Evolutionary conservation across 2,329 filamentous ascomycete genomes (phyloP).

Genomic region (Xylaria sp.): DNA sequence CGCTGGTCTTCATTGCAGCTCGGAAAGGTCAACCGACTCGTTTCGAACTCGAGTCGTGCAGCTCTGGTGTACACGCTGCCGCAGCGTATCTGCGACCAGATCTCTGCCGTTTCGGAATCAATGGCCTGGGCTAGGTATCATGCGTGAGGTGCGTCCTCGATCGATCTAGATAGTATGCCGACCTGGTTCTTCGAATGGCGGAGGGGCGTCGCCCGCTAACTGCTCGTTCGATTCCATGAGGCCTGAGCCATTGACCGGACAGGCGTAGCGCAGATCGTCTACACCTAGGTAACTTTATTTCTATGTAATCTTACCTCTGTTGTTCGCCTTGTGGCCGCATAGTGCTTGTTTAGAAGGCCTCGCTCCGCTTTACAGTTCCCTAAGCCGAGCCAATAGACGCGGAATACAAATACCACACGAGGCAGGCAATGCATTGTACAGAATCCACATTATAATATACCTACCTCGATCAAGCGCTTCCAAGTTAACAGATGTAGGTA

Average conservation of each 20-base stretch:
- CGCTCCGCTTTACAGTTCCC: not conserved
- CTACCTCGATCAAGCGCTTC: too few relatives aligned
- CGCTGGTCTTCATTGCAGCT: conserved; percentile 23
- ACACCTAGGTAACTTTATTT: conserved; percentile 1
- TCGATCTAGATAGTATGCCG: conserved; percentile 7
- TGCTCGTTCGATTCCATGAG: not conserved
- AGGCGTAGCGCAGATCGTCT: not conserved
- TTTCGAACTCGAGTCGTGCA: conserved; percentile 17
- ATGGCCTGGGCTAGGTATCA: conserved; percentile 8
- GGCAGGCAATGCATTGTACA: too few relatives aligned
- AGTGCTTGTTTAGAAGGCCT: not conserved
- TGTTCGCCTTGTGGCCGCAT: too few relatives aligned
- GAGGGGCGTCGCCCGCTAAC: not conserved
- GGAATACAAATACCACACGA: not conserved
- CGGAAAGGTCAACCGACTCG: conserved; percentile 27
- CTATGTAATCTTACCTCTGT: not conserved
- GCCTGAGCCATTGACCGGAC: not conserved
- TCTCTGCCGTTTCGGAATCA: conserved; percentile 10
- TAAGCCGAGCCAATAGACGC: not conserved
- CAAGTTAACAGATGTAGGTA: too few relatives aligned
- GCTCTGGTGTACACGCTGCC: conserved; percentile 3
- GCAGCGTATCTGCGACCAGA: conserved; percentile 17
- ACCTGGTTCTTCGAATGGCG: not conserved
- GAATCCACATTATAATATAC: too few relatives aligned
- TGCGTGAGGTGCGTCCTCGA: conserved; percentile 20